phyloP scores from a whole-genome alignment of 371 early-diverging fungal genomes.

The Lichtheimia ornata region DNA sequence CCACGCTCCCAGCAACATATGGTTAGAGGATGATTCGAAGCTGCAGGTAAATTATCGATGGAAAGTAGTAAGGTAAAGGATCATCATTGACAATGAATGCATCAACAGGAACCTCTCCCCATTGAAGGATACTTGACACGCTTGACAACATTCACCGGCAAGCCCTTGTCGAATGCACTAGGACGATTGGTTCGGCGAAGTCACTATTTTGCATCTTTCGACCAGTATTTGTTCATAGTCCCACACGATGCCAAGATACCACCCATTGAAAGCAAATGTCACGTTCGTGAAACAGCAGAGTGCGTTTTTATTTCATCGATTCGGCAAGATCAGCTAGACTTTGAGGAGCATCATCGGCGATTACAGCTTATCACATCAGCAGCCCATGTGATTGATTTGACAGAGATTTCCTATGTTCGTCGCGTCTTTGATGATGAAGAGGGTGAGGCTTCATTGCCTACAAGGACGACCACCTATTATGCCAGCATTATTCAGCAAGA shows the following conservation, averaged over 20 bases:
- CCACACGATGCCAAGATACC: neutral
- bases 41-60: constrained; percentile 20
- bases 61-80: no score
- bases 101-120: constrained; percentile 51
- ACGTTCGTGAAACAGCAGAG: constrained; percentile 6
- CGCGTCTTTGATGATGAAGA: constrained; percentile 22
- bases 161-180: constrained; percentile 20
- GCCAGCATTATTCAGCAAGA: no score
- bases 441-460: neutral
- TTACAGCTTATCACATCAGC: constrained; percentile 47
- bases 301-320: constrained; percentile 14
- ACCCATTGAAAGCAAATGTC: neutral
- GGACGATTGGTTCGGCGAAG: constrained; percentile 15
- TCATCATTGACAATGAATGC: neutral
- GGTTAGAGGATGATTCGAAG: constrained; percentile 19
- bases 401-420: constrained; percentile 41
- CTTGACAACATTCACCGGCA: constrained; percentile 48
- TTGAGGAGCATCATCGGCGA: constrained; percentile 42
- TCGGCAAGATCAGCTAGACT: constrained; percentile 10
- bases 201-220: constrained; percentile 57
- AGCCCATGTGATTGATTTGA: constrained; percentile 55
- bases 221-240: constrained; percentile 52
- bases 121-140: constrained; percentile 55
- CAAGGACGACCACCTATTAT: no score
- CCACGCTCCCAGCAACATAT: constrained; percentile 51